phyloP scores from a whole-genome alignment of 768 basidiomycete species.

The Nevesoporus exiguus region DNA sequence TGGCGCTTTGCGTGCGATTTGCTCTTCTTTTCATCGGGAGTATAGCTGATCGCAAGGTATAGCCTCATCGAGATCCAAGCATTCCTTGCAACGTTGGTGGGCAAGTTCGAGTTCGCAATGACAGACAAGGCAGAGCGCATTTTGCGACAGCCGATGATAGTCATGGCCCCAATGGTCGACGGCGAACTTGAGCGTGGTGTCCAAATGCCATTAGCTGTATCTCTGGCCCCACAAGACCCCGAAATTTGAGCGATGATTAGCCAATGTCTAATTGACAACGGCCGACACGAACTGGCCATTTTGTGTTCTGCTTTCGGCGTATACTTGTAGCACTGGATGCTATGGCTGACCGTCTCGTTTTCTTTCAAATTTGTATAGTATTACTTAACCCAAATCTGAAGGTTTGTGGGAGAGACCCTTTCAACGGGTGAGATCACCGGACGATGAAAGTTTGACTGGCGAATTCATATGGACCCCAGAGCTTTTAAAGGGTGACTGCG shows the following conservation, averaged over 20 bases:
- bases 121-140: conserved; percentile 30
- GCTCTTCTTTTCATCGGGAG: neutral
- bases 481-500: too few relatives aligned
- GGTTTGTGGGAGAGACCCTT: too few relatives aligned
- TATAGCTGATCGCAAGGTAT: neutral
- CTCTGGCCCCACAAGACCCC: conserved; percentile 9
- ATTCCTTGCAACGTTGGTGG: conserved; percentile 50
- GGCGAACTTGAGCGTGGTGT: conserved; percentile 30
- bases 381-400: too few relatives aligned
- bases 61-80: conserved; percentile 50
- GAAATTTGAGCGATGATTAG: neutral
- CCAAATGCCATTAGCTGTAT: conserved; percentile 27
- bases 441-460: too few relatives aligned
- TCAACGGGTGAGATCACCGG: too few relatives aligned
- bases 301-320: neutral
- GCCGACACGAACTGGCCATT: neutral
- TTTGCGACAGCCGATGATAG: conserved; percentile 26
- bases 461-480: too few relatives aligned
- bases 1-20: conserved; percentile 28
- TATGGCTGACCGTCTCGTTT: too few relatives aligned
- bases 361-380: too few relatives aligned
- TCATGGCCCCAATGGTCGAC: conserved; percentile 30
- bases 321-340: neutral
- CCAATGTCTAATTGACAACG: neutral
- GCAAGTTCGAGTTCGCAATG: conserved; percentile 48